A percentile compares a stretch with the other conserved stretches of the same genome.
Evolutionary conservation across 1,284 basidiomycete species (phyloP).

Genomic region (Puccinia horiana): DNA sequence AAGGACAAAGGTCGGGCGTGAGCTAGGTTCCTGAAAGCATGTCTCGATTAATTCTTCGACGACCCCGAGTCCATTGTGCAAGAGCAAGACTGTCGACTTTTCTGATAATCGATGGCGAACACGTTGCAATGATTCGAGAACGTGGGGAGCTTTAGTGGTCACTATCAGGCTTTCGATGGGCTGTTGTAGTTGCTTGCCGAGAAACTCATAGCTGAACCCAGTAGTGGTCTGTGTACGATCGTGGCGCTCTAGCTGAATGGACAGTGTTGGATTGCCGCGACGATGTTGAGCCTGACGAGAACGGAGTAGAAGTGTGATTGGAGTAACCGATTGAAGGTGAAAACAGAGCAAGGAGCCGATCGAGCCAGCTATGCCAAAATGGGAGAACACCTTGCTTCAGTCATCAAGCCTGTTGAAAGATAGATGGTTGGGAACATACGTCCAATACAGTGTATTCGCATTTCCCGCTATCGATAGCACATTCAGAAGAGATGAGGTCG

Average conservation of each 20-base stretch:
- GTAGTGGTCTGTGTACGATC: conserved; percentile 4
- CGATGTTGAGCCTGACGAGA: conserved; percentile 32
- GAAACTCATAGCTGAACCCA: conserved; percentile 33
- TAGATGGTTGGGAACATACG: neutral
- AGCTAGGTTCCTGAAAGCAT: conserved; percentile 54
- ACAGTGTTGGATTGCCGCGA: conserved; percentile 5
- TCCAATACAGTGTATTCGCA: conserved; percentile 26
- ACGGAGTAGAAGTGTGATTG: conserved; percentile 9
- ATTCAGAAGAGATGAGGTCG: no score
- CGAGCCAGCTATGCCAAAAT: conserved; percentile 21
- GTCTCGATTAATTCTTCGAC: conserved; percentile 55
- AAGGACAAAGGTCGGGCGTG: conserved; percentile 56
- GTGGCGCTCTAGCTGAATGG: conserved; percentile 28
- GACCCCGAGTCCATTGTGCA: conserved; percentile 59
- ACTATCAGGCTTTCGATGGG: conserved; percentile 57
- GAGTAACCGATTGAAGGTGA: conserved; percentile 29
- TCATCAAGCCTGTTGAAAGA: neutral
- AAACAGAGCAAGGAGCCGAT: conserved; percentile 46
- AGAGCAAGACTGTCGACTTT: conserved; percentile 56
- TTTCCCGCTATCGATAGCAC: neutral
- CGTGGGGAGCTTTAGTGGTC: conserved; percentile 57
- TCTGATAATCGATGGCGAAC: conserved; percentile 55
- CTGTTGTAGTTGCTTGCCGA: conserved; percentile 25
- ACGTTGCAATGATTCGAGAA: conserved; percentile 53
- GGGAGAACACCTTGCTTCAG: neutral